Percentiles rank a stretch among this genome's conserved stretches.
phyloP scores from a whole-genome alignment of 352 stramenopile genomes.

The Phytophthora meadii region DNA sequence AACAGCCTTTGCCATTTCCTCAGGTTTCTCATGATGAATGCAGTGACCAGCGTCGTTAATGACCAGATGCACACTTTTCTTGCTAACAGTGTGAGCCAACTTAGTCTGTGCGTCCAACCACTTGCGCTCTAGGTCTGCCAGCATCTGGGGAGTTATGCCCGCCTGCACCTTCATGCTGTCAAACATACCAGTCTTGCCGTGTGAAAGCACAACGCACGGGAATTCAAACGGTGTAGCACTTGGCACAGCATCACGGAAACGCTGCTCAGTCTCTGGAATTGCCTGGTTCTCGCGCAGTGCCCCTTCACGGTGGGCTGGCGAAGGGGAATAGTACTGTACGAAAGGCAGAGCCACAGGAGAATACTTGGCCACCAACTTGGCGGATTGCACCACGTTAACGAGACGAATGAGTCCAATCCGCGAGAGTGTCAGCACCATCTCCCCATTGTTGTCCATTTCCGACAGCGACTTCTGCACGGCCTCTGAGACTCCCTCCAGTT shows the following conservation, averaged over 20 bases:
- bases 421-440: conserved; percentile 60
- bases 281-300: conserved; percentile 64
- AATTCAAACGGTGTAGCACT: conserved; percentile 43
- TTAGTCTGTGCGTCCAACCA: conserved; percentile 70
- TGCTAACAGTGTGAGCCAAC: conserved; percentile 55
- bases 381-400: conserved; percentile 67
- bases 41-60: conserved; percentile 66
- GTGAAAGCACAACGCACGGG: conserved; percentile 76
- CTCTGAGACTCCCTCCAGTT: conserved; percentile 74
- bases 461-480: conserved; percentile 56
- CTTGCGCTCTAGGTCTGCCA: conserved; percentile 65
- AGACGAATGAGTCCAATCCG: conserved; percentile 72
- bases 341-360: conserved; percentile 56
- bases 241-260: conserved; percentile 47
- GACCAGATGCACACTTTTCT: conserved; percentile 52
- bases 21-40: conserved; percentile 79
- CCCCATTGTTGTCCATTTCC: conserved; percentile 69
- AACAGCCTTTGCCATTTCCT: conserved; percentile 63
- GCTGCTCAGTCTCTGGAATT: conserved; percentile 67
- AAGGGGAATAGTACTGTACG: conserved; percentile 71
- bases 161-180: conserved; percentile 67
- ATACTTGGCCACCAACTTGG: conserved; percentile 67
- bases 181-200: conserved; percentile 74
- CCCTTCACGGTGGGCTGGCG: conserved; percentile 65
- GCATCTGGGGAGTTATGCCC: conserved; percentile 43